Evolutionary conservation across 345 rosid genomes (phyloP).

Genomic region (Acer saccharum): DNA sequence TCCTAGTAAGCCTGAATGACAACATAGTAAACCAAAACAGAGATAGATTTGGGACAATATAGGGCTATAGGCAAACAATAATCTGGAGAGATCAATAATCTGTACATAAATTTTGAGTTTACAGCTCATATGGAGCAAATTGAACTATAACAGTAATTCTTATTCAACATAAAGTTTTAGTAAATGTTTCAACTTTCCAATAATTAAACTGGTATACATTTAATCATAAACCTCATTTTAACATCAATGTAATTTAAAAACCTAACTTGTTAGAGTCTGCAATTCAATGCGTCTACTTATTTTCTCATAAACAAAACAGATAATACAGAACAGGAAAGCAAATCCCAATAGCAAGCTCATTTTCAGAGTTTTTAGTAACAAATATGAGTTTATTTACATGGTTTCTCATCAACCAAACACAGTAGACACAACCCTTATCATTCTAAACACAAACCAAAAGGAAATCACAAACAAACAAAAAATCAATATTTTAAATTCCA

Average conservation of each 20-base stretch:
- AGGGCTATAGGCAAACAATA: too few relatives aligned
- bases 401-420: neutral
- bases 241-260: neutral
- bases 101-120: too few relatives aligned
- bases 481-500: too few relatives aligned
- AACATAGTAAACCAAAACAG: too few relatives aligned
- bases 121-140: too few relatives aligned
- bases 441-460: neutral
- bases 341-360: neutral
- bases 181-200: too few relatives aligned
- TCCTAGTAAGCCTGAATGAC: neutral
- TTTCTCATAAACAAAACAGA: neutral
- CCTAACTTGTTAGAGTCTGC: neutral
- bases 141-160: too few relatives aligned
- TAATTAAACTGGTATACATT: too few relatives aligned
- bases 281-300: neutral
- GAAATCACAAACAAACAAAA: neutral
- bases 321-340: neutral
- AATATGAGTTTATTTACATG: neutral
- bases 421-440: neutral
- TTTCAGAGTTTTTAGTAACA: neutral
- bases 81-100: too few relatives aligned
- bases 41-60: too few relatives aligned
- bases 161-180: too few relatives aligned
- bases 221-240: neutral